phyloP scores from a whole-genome alignment of 2,329 filamentous ascomycete species.

The Scleromitrula shiraiana region DNA sequence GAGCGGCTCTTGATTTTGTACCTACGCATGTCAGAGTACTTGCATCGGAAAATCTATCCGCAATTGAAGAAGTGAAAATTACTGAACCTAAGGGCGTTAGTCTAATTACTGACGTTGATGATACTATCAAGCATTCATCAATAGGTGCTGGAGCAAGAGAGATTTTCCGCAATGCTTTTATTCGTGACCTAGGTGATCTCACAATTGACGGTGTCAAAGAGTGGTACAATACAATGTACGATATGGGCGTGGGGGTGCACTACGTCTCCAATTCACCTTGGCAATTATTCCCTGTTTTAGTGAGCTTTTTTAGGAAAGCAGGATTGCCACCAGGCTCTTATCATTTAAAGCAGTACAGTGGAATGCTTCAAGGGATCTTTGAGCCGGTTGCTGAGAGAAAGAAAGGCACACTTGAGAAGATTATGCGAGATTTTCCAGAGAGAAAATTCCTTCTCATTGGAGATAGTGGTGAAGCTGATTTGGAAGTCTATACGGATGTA shows the following conservation, averaged over 20 bases:
- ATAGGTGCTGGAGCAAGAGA: constrained; percentile 82
- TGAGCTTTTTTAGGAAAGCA: constrained; percentile 73
- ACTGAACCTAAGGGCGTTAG: constrained; percentile 77
- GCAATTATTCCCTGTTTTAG: constrained; percentile 89
- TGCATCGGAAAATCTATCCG: constrained; percentile 76
- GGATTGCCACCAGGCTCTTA: constrained; percentile 82
- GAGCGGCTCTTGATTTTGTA: constrained; percentile 78
- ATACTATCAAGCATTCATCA: constrained; percentile 93
- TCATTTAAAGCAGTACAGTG: constrained; percentile 91
- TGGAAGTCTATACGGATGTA: constrained; percentile 96
- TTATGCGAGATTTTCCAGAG: constrained; percentile 82
- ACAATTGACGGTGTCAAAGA: constrained; percentile 80
- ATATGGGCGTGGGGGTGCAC: constrained; percentile 80
- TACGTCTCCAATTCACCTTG: constrained; percentile 99
- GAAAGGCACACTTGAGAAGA: constrained; percentile 75
- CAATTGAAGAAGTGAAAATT: constrained; percentile 67
- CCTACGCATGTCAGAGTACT: constrained; percentile 85
- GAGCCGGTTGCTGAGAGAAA: constrained; percentile 95
- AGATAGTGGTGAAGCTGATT: constrained; percentile 91
- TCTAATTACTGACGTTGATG: constrained; percentile 94
- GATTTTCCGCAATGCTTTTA: constrained; percentile 94
- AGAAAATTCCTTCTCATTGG: constrained; percentile 86
- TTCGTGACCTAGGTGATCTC: constrained; percentile 73
- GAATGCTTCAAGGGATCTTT: constrained; percentile 96
- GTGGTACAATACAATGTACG: constrained; percentile 75